phyloP scores from a whole-genome alignment of 2,329 filamentous ascomycete species.

The Sphaceloma murrayae region DNA sequence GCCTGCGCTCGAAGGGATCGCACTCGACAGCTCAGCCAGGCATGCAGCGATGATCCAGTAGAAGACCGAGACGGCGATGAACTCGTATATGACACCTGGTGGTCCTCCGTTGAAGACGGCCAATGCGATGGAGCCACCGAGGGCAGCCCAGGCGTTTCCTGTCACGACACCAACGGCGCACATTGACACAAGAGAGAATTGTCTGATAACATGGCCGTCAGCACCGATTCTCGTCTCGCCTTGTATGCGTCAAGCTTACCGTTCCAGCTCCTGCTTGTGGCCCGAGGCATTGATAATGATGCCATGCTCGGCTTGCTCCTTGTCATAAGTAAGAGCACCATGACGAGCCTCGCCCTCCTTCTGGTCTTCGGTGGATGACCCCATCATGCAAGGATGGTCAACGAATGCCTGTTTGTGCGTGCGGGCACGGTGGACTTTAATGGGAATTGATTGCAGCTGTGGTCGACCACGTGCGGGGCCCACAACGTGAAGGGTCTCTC shows the following conservation, averaged over 20 bases:
- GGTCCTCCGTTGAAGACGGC: conserved; percentile 40
- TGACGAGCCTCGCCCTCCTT: not conserved
- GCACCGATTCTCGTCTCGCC: not conserved
- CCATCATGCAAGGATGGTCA: not conserved
- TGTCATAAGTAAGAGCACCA: conserved; percentile 6
- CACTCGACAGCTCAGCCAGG: conserved; percentile 41
- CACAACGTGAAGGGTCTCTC: too few species aligned
- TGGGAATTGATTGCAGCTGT: too few species aligned
- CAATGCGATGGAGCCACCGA: conserved; percentile 34
- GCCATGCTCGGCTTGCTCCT: not conserved
- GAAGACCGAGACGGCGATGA: conserved; percentile 41
- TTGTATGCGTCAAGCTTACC: conserved; percentile 19
- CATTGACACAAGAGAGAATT: conserved; percentile 34
- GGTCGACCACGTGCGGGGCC: too few species aligned
- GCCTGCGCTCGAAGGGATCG: conserved; percentile 29
- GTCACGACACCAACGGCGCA: conserved; percentile 39
- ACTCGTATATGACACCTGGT: conserved; percentile 39
- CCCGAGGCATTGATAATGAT: conserved; percentile 39
- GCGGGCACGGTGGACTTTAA: conserved; percentile 1
- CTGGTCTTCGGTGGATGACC: conserved; percentile 1
- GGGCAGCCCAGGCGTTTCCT: conserved; percentile 38
- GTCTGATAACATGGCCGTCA: conserved; percentile 19
- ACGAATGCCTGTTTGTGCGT: too few species aligned
- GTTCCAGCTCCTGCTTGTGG: conserved; percentile 43
- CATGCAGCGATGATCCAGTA: conserved; percentile 44